A percentile compares a stretch with the other conserved stretches of the same genome.
Conservation (phyloP, 1,284 basidiomycete species). For the Naganishia sp. region DNA sequence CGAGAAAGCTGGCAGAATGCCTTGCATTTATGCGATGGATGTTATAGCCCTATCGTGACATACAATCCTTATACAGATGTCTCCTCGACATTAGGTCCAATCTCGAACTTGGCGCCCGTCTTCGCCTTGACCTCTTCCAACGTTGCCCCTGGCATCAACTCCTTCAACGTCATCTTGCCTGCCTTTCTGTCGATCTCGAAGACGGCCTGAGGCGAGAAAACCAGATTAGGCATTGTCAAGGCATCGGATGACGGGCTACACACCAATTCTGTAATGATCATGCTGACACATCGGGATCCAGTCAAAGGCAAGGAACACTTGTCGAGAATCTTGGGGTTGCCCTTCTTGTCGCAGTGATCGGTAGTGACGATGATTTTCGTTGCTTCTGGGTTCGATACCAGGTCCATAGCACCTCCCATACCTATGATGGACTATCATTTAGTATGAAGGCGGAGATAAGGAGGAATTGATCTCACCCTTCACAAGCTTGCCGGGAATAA, state of each 20-base stretch:
- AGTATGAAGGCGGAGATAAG: background rate
- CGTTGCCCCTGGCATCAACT: constrained; percentile 76
- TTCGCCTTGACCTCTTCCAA: constrained; percentile 79
- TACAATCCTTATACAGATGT: constrained; percentile 8
- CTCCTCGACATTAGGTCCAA: constrained; percentile 43
- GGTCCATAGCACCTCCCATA: constrained; percentile 92
- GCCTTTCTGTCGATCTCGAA: constrained; percentile 78
- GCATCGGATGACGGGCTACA: constrained; percentile 19
- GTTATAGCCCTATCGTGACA: background rate
- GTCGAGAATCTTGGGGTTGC: constrained; percentile 79
- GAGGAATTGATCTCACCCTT: constrained; percentile 59
- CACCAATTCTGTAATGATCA: constrained; percentile 85
- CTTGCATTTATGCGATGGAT: too few species aligned
- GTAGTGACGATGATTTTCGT: constrained; percentile 78
- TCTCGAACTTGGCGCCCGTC: constrained; percentile 72
- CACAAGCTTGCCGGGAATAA: constrained; percentile 87
- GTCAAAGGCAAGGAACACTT: constrained; percentile 84
- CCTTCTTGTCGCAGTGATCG: constrained; percentile 85
- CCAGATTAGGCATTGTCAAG: background rate
- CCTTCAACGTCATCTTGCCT: constrained; percentile 71
- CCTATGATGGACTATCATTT: constrained; percentile 55
- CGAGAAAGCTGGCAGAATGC: too few species aligned
- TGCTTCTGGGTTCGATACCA: constrained; percentile 83
- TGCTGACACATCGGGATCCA: constrained; percentile 77
- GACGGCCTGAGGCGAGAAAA: constrained; percentile 55